Conservation (phyloP, 805 yeast genomes). For the Kodamaea leandrae region DNA sequence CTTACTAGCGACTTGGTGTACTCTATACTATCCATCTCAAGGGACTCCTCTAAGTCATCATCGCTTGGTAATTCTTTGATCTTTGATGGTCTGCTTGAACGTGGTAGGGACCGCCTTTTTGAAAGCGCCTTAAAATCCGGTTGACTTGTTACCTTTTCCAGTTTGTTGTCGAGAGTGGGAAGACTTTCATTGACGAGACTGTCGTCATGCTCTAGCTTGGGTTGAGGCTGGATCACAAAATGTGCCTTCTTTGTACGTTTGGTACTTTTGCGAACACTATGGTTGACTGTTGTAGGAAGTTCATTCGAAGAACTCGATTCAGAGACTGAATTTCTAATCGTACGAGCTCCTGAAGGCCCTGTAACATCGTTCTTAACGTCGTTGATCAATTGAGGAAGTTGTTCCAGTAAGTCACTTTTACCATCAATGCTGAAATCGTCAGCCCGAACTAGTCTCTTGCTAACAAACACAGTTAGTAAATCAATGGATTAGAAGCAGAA, state of each 20-base stretch:
- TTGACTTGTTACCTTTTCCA: too few species aligned
- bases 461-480: conserved; percentile 4
- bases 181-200: not conserved
- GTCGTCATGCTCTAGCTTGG: conserved; percentile 2
- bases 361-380: too few species aligned
- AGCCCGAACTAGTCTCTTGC: conserved; percentile 18
- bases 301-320: too few species aligned
- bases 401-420: not conserved
- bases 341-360: too few species aligned
- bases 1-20: conserved; percentile 11
- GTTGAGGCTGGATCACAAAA: conserved; percentile 2
- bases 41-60: conserved; percentile 7
- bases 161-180: not conserved
- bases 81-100: conserved; percentile 7
- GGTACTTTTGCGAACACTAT: not conserved
- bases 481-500: not conserved
- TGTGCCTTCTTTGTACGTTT: not conserved
- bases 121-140: not conserved
- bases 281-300: not conserved
- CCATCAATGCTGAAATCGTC: conserved; percentile 17
- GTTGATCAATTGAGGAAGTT: not conserved
- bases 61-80: conserved; percentile 10
- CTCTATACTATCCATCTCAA: conserved; percentile 9
- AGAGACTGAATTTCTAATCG: too few species aligned
- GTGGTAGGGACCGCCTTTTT: conserved; percentile 6